A percentile compares a stretch with the other conserved stretches of the same genome.
phyloP scores from a whole-genome alignment of 2,329 filamentous ascomycete genomes.

The Ophidiomyces ophidiicola region DNA sequence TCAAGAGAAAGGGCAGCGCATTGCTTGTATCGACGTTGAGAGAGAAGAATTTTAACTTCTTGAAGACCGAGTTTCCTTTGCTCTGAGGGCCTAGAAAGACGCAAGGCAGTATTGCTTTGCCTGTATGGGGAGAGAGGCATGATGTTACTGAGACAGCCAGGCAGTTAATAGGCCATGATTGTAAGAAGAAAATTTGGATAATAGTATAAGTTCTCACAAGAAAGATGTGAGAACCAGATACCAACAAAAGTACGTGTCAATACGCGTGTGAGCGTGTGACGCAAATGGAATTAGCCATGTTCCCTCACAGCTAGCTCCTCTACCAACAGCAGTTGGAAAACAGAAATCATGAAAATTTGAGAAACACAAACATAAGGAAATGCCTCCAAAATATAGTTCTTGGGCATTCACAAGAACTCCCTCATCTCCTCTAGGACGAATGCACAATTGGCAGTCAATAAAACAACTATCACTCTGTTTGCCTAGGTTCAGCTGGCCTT shows the following conservation, averaged over 20 bases:
- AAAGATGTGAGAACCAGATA: too few relatives aligned
- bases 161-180: background rate
- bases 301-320: too few relatives aligned
- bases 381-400: too few relatives aligned
- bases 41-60: conserved; percentile 27
- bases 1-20: conserved; percentile 26
- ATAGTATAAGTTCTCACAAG: too few relatives aligned
- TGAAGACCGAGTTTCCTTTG: conserved; percentile 27
- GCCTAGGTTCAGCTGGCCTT: too few relatives aligned
- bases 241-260: too few relatives aligned
- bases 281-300: conserved; percentile 1
- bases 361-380: background rate
- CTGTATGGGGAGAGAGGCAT: conserved; percentile 8
- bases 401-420: too few relatives aligned
- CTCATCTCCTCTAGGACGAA: too few relatives aligned
- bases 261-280: background rate
- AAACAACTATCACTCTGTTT: too few relatives aligned
- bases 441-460: too few relatives aligned
- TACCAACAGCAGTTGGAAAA: too few relatives aligned
- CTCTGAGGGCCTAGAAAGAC: conserved; percentile 23
- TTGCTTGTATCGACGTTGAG: conserved; percentile 31
- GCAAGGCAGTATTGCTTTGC: background rate
- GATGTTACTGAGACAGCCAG: background rate
- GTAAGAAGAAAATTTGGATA: too few relatives aligned
- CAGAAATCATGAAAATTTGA: background rate